A percentile compares a stretch with the other conserved stretches of the same genome.
Evolutionary conservation across 139 green algal species (phyloP).

Genomic region (Auxenochlorella pyrenoidosa): DNA sequence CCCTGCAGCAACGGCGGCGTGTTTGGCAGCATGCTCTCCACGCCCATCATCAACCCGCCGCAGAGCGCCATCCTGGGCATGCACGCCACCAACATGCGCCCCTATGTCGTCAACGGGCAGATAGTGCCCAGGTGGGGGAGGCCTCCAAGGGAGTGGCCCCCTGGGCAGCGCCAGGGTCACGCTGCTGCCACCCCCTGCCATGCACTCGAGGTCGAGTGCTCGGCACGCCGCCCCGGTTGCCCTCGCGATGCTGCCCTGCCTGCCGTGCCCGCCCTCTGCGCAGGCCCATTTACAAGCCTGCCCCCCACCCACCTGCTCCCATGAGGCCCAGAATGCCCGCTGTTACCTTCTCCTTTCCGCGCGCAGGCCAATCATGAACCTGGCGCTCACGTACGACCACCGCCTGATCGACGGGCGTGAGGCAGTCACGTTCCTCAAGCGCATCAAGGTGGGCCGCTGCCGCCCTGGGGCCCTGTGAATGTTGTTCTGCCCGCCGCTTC

Average conservation of each 20-base stretch:
- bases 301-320: not conserved
- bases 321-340: no score
- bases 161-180: not conserved
- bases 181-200: no score
- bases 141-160: not conserved
- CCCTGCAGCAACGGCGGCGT: constrained; percentile 92
- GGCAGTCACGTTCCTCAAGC: constrained; percentile 97
- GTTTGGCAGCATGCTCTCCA: constrained; percentile 95
- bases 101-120: constrained; percentile 84
- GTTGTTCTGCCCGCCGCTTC: no score
- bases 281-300: no score
- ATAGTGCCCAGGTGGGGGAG: constrained; percentile 73
- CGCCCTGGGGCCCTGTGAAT: no score
- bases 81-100: constrained; percentile 93
- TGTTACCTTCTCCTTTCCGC: constrained; percentile 9
- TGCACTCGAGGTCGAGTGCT: no score
- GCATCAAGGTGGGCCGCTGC: constrained; percentile 78
- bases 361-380: constrained; percentile 96
- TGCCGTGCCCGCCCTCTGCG: no score
- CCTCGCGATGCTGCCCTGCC: no score
- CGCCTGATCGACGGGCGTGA: constrained; percentile 96
- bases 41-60: constrained; percentile 99
- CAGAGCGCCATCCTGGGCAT: constrained; percentile 96
- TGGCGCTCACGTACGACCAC: constrained; percentile 99
- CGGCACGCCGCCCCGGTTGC: no score